Conservation (phyloP, 1,284 basidiomycete species). For the Austropuccinia psidii region DNA sequence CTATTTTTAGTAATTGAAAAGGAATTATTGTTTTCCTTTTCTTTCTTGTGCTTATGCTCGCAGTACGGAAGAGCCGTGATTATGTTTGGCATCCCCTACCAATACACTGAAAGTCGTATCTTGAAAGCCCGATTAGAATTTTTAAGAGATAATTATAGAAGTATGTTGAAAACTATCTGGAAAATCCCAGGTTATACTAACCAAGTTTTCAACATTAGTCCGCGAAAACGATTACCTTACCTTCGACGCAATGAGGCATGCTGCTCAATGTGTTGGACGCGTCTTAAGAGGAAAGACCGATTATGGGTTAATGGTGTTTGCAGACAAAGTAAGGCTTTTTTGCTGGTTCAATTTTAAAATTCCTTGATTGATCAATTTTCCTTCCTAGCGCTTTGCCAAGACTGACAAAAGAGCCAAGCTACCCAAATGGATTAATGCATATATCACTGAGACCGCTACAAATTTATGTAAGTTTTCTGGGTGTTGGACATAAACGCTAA, state of each 20-base stretch:
- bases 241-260: constrained; percentile 99
- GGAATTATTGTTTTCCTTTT: neutral
- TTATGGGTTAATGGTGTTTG: constrained; percentile 99
- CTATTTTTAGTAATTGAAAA: neutral
- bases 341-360: neutral
- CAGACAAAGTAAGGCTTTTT: constrained; percentile 68
- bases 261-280: constrained; percentile 96
- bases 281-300: constrained; percentile 90
- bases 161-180: neutral
- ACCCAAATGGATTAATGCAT: constrained; percentile 98
- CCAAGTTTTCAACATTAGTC: constrained; percentile 47
- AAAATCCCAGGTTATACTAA: neutral
- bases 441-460: constrained; percentile 92
- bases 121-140: constrained; percentile 95
- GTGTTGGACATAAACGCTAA: no score
- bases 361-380: neutral
- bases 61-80: constrained; percentile 98
- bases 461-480: constrained; percentile 63
- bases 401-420: constrained; percentile 95
- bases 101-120: constrained; percentile 97
- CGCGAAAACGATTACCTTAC: constrained; percentile 97
- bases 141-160: constrained; percentile 93
- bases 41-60: constrained; percentile 35
- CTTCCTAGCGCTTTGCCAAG: constrained; percentile 79
- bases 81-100: constrained; percentile 76